Base-by-base conservation (phyloP, 2,329 filamentous ascomycete species). In the Aspergillus calidoustus region DNA sequence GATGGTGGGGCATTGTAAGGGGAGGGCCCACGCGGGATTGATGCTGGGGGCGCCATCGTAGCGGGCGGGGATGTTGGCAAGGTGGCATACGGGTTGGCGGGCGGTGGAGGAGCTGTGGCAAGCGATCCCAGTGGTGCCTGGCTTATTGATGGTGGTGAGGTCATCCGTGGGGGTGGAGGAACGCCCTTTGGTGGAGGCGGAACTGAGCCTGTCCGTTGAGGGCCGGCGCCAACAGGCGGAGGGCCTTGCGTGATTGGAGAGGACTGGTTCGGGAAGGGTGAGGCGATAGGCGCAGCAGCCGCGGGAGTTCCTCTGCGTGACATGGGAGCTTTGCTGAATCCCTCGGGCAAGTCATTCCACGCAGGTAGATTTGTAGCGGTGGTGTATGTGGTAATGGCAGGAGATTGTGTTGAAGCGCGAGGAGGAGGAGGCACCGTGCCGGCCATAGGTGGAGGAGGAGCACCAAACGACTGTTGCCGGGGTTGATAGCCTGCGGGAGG, bases 311-410 rank as follows among this genome's bases (percentile, higher is more conserved):
- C 84, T 73, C 89, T 87, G 67, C 93, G 88, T 23, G 89, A 85
- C 15, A 86, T 85, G n/a, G 90, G 84, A 58, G 85, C 81, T 80
- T 94, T 92, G 50, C 87, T 84, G 50, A 98, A 88, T 59, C 80
- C 91, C 71, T 97, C 86, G 1, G 95, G 95, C 55, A 96, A 90
- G 76, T 99, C 95, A 69, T 99, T 99, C 95, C 95, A 99, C 69
- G 91, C 90, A 30, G 89, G 87, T 65, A 89, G 89, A 66, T 90
- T 89, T 72, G 88, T 89, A 60, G 86, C 82, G 71, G 87, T 88
- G 34, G 77, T 77, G 60, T 79, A 79, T 9, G 91, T 87, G 19
- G 91, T 87, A 23, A 92, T 89, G 17, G 81, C 77, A 25, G 86
- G 84, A 17, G 91, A 89, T n/a, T 89, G 85, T 41, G 87, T 88